A percentile compares a stretch with the other conserved stretches of the same genome.
Conservation (phyloP, 305 asterid genomes). For the Solanum hybrid region DNA sequence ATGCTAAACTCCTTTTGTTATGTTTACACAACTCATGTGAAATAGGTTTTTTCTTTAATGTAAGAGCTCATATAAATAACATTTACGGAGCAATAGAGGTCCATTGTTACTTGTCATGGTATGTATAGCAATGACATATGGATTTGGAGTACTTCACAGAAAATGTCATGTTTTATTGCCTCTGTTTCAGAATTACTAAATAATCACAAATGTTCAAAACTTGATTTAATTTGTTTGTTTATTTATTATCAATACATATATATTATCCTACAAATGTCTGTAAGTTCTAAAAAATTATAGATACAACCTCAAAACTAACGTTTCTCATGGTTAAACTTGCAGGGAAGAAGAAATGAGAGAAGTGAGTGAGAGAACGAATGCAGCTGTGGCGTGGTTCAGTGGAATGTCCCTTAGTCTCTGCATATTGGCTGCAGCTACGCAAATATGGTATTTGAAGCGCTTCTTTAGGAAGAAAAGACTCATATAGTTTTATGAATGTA, state of each 20-base stretch:
- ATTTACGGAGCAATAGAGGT: not conserved
- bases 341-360: constrained; percentile 15
- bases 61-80: not conserved
- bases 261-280: not conserved
- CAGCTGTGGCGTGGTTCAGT: constrained; percentile 6
- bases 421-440: not conserved
- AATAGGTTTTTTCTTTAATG: not conserved
- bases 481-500: not conserved
- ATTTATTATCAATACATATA: not conserved
- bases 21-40: not conserved
- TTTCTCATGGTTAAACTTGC: not conserved
- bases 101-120: not conserved
- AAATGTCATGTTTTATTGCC: not conserved
- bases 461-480: constrained; percentile 15
- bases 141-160: not conserved
- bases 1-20: not conserved
- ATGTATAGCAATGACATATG: not conserved
- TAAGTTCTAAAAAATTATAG: not conserved
- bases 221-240: not conserved
- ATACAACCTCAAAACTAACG: not conserved
- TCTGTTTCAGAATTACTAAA: not conserved
- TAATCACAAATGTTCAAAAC: not conserved
- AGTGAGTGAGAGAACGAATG: constrained; percentile 17
- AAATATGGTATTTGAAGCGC: constrained; percentile 11
- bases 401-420: constrained; percentile 1